phyloP scores from a whole-genome alignment of 768 basidiomycete species.

The Gautieria morchelliformis region DNA sequence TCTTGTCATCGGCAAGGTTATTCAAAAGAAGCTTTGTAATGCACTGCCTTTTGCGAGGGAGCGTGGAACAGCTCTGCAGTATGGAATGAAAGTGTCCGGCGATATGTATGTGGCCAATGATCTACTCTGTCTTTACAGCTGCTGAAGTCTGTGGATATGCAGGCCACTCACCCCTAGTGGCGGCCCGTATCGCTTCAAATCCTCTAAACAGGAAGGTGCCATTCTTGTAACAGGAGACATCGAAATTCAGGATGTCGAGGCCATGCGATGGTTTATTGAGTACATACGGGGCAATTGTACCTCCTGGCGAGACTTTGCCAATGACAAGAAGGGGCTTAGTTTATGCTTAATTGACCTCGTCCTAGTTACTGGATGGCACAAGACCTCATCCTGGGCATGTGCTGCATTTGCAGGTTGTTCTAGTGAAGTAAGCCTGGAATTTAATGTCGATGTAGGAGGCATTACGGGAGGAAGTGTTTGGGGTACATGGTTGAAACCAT shows the following conservation, averaged over 20 bases:
- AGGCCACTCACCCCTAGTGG: not conserved
- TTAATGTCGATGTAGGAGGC: not conserved
- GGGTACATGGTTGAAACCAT: not conserved
- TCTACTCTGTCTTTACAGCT: not conserved
- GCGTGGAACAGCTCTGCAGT: not conserved
- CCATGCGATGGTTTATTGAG: not conserved
- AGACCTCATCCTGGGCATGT: not conserved
- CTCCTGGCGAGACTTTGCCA: not conserved
- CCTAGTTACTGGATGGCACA: not conserved
- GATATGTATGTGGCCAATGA: not conserved
- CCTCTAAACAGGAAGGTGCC: not conserved
- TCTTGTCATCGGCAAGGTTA: not conserved
- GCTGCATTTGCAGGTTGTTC: not conserved
- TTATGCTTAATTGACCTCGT: not conserved
- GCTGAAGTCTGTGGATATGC: not conserved
- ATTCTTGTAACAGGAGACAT: not conserved
- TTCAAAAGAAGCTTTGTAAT: not conserved
- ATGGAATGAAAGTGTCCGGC: not conserved
- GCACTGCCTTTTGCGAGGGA: not conserved
- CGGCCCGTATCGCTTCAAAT: not conserved
- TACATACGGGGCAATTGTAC: not conserved
- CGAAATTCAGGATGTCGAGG: not conserved
- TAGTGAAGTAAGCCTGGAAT: not conserved
- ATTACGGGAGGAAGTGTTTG: not conserved
- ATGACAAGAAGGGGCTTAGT: not conserved